A percentile compares a stretch with the other conserved stretches of the same genome.
These are phyloP conservation scores for Polysphondylium violaceum DNA, from an alignment of 78 protist genomes.

Conservation along the genomic window DNA sequence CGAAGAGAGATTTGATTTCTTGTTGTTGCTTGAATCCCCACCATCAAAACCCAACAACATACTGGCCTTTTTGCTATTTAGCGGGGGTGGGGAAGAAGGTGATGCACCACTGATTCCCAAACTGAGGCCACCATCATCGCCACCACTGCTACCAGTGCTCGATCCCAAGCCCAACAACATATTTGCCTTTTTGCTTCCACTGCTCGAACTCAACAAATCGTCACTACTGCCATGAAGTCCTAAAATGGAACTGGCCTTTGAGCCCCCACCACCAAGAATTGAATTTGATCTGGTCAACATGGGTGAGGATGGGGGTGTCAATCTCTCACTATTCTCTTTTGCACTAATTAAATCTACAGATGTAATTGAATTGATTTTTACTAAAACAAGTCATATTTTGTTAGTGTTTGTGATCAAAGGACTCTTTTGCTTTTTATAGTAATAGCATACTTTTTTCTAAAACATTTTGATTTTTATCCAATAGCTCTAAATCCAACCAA, in stretches of 20 bases:
- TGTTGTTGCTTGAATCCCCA: not conserved
- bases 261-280: slow-evolving; percentile 4
- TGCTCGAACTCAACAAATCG: not conserved
- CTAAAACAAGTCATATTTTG: not conserved
- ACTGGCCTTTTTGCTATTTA: slow-evolving; percentile 34
- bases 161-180: slow-evolving; percentile 33
- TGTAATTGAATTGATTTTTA: slow-evolving; percentile 25
- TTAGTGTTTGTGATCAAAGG: not conserved
- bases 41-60: slow-evolving; percentile 25
- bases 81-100: not conserved
- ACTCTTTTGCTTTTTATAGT: not conserved
- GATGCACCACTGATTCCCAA: not conserved
- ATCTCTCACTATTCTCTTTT: not conserved
- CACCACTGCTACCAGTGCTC: no score
- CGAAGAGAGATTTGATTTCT: not conserved
- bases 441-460: slow-evolving; percentile 45
- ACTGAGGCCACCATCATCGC: no score
- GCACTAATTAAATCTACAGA: slow-evolving; percentile 13
- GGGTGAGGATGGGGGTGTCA: not conserved
- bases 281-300: slow-evolving; percentile 30
- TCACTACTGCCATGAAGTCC: slow-evolving; percentile 26
- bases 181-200: slow-evolving; percentile 47
- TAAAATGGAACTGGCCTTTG: slow-evolving; percentile 6
- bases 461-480: slow-evolving; percentile 14
- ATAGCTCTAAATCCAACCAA: slow-evolving; percentile 47